Evolutionary conservation across 1,139 yeast genomes (phyloP), one percentile per base, ranked within the genome.

Genomic region (Yarrowia galli): DNA sequence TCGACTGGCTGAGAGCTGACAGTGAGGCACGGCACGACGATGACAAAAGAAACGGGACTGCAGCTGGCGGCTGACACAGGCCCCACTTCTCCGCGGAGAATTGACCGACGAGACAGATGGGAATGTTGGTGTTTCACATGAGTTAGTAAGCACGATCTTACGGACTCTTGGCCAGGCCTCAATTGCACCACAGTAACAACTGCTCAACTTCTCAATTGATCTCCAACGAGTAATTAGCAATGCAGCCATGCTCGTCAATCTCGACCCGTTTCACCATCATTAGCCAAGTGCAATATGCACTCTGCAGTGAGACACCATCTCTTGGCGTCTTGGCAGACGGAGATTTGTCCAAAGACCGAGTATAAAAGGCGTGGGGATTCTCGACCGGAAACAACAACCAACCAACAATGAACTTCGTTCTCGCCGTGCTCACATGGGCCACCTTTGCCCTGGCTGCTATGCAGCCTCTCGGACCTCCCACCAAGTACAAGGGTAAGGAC

Each of bases 281-380:
- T 20, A 49, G 40, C 54, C 23, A 28, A 28, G 56, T 15, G 16
- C 56, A 32, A 49, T 49, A 49, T 49, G 56, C 56, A 32, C 56
- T 16, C 40, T 2, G 23, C 18, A 18, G 56, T 32, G 56, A 49
- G 58, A 53, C 43, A 36, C 35, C 58, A 53, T 53, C 58, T 36
- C 58, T 53, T 53, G 58, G 58, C 58, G 43, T 20, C 58, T 53
- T 53, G 58, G 61, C 61, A 25, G 36, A n/a, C 61, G 23, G 46
- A 53, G 45, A 54, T 25, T 25, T 54, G 61, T n/a, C 7, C 46
- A 18, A 35, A 7, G 9, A 25, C 10, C 60, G 32, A 20, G 40
- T 49, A 49, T 49, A 49, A 49, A 49, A 49, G 56, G 40, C 40
- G 22, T 12, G 13, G 23, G 12, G 12, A 32, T 32, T 49, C 40